Base-by-base conservation (phyloP, 2,329 filamentous ascomycete species). In the Monilinia laxa region DNA sequence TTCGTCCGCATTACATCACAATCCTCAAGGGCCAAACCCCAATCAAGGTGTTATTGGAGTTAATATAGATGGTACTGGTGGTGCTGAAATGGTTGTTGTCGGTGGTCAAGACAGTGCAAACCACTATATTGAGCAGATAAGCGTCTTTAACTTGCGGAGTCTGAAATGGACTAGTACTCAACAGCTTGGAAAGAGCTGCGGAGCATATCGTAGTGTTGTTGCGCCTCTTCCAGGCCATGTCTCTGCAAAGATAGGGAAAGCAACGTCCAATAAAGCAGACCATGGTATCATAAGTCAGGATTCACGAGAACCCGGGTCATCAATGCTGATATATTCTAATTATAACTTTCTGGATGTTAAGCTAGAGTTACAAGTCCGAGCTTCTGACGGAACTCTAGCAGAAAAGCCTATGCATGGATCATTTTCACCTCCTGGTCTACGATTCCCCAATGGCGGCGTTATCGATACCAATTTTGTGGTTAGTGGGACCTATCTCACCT, bases 341-440 rank as follows among this genome's bases (percentile, higher is more conserved):
- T 99, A 99, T 79, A 98, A 99, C 78, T 99, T 99, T 75, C 79
- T 99, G 65, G 94, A 99, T 73, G 95, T 99, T 71, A 98, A 97
- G 77, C 81, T 99, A 31, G 95, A 99, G 78, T 81, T 99, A 49
- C 95, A 98, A 78, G 87, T 99, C 58, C 87, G 95, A 63, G 83
- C 90, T 11, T 86, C 92, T 1, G 93, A 98, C 76, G 94, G 95
- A 40, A 88, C 87, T 0, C 80, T 99, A 64, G 86, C 87, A 0
- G 95, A 99, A 77, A 93, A 91, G 78, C 86, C 90, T 35, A 98
- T 99, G 94, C 88, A 89, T 23, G 90, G 91, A 23, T 85, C 87
- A 7, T 92, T 93, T 69, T 96, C 93, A 11, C 95, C 95, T 0
- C 95, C 95, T 0, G 95, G 95, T 1, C 83, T 99, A 56, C 88